Evolutionary conservation across 192 early-diverging fungal species (phyloP).

Genomic region (Diversispora eburnea): DNA sequence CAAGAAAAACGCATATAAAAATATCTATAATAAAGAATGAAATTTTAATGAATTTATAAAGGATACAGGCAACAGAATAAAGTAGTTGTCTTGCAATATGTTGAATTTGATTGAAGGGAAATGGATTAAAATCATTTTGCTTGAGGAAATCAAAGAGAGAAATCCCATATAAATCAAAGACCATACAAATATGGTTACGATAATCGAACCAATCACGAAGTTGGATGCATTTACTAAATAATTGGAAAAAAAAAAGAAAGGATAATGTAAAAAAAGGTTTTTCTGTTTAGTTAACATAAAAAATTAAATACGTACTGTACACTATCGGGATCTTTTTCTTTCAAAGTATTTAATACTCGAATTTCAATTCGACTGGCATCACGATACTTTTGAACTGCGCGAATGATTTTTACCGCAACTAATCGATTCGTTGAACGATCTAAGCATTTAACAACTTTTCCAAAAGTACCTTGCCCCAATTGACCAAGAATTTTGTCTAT

Average conservation of each 20-base stretch:
- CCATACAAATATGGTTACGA: constrained; percentile 95
- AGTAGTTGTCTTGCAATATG: constrained; percentile 82
- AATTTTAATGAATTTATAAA: background rate
- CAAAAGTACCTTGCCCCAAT: constrained; percentile 97
- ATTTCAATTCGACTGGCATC: constrained; percentile 92
- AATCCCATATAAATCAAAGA: constrained; percentile 86
- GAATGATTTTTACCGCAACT: constrained; percentile 92
- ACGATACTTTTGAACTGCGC: constrained; percentile 89
- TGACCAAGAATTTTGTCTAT: constrained; percentile 78
- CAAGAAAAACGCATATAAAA: background rate
- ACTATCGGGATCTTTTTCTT: constrained; percentile 77
- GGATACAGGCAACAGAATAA: constrained; percentile 75
- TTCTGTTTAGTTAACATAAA: background rate
- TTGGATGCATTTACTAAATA: constrained; percentile 81
- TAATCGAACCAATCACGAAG: constrained; percentile 81
- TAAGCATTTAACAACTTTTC: constrained; percentile 89
- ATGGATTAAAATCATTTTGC: constrained; percentile 83
- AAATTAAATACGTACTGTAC: constrained; percentile 52
- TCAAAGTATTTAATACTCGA: constrained; percentile 75
- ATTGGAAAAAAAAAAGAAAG: background rate
- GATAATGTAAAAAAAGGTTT: background rate
- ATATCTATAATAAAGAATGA: background rate
- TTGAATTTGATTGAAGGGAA: constrained; percentile 81
- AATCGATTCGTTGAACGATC: constrained; percentile 57
- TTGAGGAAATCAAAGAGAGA: constrained; percentile 97